Evolutionary conservation across 306 rosid species (phyloP), one percentile per base, ranked within the genome.

Genomic region (Cucumis melo): DNA sequence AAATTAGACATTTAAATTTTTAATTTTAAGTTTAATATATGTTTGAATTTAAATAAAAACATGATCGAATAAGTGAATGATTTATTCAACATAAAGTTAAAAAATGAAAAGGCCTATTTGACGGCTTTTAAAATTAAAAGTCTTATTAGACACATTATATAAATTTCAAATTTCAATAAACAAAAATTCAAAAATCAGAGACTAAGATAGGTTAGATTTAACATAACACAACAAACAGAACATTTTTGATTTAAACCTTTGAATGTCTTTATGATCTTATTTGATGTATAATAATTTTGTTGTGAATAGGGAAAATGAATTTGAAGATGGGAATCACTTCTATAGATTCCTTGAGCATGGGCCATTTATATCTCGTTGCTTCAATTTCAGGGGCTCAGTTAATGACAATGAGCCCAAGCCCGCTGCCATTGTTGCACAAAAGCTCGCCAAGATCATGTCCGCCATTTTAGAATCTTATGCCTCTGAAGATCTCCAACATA

Each of bases 311-410:
- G 96, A 89, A 82, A 88, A 82, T 66, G 92, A 86, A 19, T 90
- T 94, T 79, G 92, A 83, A 80, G 99, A 94, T 56, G 99, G 98
- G 60, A 88, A 87, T 78, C 88, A 92, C 56, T 85, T 84, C 42
- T 94, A 92, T 73, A 95, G 96, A 71, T 94, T 94, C 78, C 92
- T 94, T 46, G 98, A 94, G 87, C 98, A 92, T 41, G 97, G 89
- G 82, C 87, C 95, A 1, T 88, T 81, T 24, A 89, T 90, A 46
- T 77, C 82, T 4, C 83, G 80, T 53, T 92, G 97, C 92, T 92
- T 82, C 80, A 95, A 95, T 75, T 90, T 90, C 75, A 85, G 83
- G 14, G 89, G 87, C 34, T 82, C 85, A 12, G 79, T 82, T 44
- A 92, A 85, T 38, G 96, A 95, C 58, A 71, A 73, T 38, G 88